phyloP scores from a whole-genome alignment of 345 rosid species.

The Chamaenerion angustifolium region DNA sequence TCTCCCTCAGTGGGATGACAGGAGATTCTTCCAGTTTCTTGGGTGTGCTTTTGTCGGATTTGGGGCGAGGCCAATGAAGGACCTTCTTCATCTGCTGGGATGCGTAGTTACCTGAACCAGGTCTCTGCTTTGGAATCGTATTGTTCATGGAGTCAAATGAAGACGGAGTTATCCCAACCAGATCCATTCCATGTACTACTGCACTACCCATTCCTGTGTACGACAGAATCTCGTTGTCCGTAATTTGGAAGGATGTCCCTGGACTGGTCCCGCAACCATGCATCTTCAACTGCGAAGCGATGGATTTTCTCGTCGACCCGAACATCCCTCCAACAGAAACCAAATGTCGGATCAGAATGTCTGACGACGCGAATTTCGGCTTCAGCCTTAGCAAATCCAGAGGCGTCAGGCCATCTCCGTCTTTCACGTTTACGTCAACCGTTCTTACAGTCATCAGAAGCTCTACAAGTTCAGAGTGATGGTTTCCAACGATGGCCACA shows the following conservation, averaged over 20 bases:
- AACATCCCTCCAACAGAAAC: slow-evolving; percentile 81
- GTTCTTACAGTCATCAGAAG: slow-evolving; percentile 68
- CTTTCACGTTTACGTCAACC: slow-evolving; percentile 51
- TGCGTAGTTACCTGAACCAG: slow-evolving; percentile 24
- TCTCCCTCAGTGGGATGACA: slow-evolving; percentile 55
- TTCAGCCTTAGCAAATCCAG: slow-evolving; percentile 74
- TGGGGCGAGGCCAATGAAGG: slow-evolving; percentile 43
- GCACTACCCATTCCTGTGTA: slow-evolving; percentile 44
- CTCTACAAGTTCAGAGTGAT: slow-evolving; percentile 57
- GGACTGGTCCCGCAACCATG: slow-evolving; percentile 67
- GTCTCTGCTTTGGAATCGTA: slow-evolving; percentile 24
- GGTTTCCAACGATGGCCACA: slow-evolving; percentile 66
- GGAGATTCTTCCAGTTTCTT: slow-evolving; percentile 28
- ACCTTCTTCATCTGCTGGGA: slow-evolving; percentile 44
- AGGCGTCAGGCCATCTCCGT: slow-evolving; percentile 69
- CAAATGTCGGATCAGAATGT: slow-evolving; percentile 59
- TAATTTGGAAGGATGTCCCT: slow-evolving; percentile 63
- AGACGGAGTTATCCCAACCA: slow-evolving; percentile 32
- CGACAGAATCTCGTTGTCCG: slow-evolving; percentile 66
- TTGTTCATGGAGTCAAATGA: slow-evolving; percentile 26
- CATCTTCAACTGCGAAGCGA: slow-evolving; percentile 66
- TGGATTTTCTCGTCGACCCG: slow-evolving; percentile 50
- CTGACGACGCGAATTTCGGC: slow-evolving; percentile 60
- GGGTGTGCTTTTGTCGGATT: slow-evolving; percentile 19
- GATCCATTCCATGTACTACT: slow-evolving; percentile 25